Conservation (phyloP, 768 basidiomycete species). For the Pleurotus tuber-regium region DNA sequence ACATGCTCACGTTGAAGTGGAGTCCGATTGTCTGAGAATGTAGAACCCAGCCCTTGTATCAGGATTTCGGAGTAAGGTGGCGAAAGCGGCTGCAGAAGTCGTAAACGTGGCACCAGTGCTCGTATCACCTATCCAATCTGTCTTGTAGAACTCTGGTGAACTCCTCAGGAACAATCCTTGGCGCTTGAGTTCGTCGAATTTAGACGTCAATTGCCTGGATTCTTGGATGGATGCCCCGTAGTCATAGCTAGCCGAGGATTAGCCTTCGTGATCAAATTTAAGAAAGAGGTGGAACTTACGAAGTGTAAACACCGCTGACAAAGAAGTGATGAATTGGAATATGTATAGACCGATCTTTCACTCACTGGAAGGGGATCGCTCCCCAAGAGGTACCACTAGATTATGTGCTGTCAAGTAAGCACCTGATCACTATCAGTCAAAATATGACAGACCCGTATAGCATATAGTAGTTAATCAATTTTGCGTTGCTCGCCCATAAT, state of each 20-base stretch:
- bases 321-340: too few relatives aligned
- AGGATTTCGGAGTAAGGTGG: conserved; percentile 67
- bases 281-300: not conserved
- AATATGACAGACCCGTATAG: conserved; percentile 58
- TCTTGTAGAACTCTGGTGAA: conserved; percentile 78
- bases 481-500: conserved; percentile 79
- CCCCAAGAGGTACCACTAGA: conserved; percentile 84
- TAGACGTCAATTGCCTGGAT: conserved; percentile 59
- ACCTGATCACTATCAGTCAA: conserved; percentile 13
- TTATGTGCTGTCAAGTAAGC: not conserved
- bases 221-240: conserved; percentile 78
- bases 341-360: not conserved
- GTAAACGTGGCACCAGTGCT: conserved; percentile 41
- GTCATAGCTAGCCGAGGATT: conserved; percentile 67
- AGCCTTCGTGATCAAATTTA: too few relatives aligned
- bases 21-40: conserved; percentile 64
- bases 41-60: conserved; percentile 68
- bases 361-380: conserved; percentile 61
- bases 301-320: conserved; percentile 12
- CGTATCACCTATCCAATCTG: conserved; percentile 67
- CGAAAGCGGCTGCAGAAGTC: conserved; percentile 46
- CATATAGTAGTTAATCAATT: conserved; percentile 86
- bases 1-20: conserved; percentile 58
- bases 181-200: conserved; percentile 76
- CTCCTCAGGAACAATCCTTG: conserved; percentile 81